A percentile compares a stretch with the other conserved stretches of the same genome.
These are phyloP conservation scores for Cucurbita maxima DNA, from an alignment of 306 rosid species.

Conservation along the genomic window DNA sequence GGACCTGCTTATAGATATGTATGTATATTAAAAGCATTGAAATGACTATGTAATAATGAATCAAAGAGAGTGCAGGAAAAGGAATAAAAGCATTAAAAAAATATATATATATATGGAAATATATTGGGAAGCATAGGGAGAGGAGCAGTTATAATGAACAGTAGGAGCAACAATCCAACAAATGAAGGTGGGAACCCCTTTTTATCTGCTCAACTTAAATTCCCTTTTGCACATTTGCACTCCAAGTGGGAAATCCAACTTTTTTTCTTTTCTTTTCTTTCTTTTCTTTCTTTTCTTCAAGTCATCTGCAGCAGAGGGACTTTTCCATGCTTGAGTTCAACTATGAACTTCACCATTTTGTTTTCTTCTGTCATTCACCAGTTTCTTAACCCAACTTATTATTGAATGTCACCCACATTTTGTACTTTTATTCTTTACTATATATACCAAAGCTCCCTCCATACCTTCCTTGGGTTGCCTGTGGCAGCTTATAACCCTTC, in stretches of 20 bases:
- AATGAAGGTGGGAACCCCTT: conserved; percentile 7
- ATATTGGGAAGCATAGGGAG: neutral
- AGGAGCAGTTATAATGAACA: conserved; percentile 1
- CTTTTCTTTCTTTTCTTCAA: neutral
- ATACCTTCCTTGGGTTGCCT: neutral
- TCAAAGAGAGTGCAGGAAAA: neutral
- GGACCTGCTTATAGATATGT: neutral
- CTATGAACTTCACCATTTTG: neutral
- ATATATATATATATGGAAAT: too few relatives aligned
- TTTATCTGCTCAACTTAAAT: conserved; percentile 6
- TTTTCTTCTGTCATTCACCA: neutral
- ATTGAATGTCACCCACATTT: neutral
- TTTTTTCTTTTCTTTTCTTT: neutral
- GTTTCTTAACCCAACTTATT: neutral
- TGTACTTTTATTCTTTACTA: neutral
- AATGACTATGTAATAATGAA: conserved; percentile 8
- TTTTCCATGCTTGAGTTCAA: neutral
- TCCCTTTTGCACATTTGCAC: conserved; percentile 11
- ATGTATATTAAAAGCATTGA: neutral
- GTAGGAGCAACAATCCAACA: conserved; percentile 7
- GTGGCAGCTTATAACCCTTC: neutral
- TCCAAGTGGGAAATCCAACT: conserved; percentile 14
- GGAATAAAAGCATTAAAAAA: conserved; percentile 7
- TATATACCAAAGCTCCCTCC: neutral
- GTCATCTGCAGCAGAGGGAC: neutral